phyloP scores from a whole-genome alignment of 305 asterid species.

The Plantago rigida region DNA sequence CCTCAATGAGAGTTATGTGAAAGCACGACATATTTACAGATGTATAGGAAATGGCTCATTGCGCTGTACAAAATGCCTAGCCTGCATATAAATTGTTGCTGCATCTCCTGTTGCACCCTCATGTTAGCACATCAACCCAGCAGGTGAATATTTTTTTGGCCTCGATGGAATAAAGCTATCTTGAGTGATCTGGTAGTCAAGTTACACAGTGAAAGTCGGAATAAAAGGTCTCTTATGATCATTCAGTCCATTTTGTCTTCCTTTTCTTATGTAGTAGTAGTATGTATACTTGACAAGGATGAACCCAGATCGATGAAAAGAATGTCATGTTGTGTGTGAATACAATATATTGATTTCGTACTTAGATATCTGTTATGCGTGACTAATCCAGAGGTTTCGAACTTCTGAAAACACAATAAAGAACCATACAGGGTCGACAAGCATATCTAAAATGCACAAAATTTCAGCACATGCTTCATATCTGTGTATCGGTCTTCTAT shows the following conservation, averaged over 20 bases:
- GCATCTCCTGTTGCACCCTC: neutral
- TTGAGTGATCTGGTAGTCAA: neutral
- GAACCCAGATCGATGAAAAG: too few relatives aligned
- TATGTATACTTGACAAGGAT: too few relatives aligned
- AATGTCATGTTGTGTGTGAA: too few relatives aligned
- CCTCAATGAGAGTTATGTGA: neutral
- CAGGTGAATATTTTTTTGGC: neutral
- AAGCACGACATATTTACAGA: neutral
- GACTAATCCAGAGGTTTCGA: too few relatives aligned
- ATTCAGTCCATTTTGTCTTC: neutral
- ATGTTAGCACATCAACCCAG: neutral
- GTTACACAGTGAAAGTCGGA: neutral
- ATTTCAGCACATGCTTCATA: too few relatives aligned
- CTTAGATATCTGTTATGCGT: too few relatives aligned
- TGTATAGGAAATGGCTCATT: neutral
- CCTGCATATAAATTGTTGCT: neutral
- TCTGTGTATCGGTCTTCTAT: too few relatives aligned
- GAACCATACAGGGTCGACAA: too few relatives aligned
- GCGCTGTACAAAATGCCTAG: neutral
- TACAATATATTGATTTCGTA: too few relatives aligned
- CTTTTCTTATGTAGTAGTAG: neutral
- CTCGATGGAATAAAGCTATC: slow-evolving; percentile 3
- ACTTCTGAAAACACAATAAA: too few relatives aligned
- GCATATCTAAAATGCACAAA: too few relatives aligned
- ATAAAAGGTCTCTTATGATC: neutral